Evolutionary conservation across 2,329 filamentous ascomycete species (phyloP), one percentile per base, ranked within the genome.

Genomic region (Akanthomyces lecanii): DNA sequence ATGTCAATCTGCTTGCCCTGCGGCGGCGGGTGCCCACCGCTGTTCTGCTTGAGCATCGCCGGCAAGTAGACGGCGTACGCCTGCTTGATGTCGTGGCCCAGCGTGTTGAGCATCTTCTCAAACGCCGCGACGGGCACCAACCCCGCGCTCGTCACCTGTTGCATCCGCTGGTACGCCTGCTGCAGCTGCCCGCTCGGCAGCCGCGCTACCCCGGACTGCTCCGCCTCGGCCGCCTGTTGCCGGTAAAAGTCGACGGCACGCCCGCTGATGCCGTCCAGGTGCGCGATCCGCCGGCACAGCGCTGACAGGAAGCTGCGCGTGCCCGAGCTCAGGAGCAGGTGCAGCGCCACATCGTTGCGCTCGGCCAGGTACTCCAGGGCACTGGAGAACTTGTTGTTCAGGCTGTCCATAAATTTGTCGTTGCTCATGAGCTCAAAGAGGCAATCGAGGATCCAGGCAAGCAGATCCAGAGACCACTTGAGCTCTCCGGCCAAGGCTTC

Each of bases 401-500:
- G 75, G 4, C 84, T 77, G 47, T 76, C 75, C 69, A 81, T 78
- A 66, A 86, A 85, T 53, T 78, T 77, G 3, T 70, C 70, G 64
- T 86, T 83, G 56, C 81, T 79, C 56, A 82, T 77, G 12, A 88
- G 78, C 47, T 79, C 75, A 65, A 87, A 85, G 2, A 89, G 75
- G 21, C 79, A 79, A 68, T 88, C 84, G n/a, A 79, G 77, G 12
- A 88, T 72, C 84, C 85, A 89, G 2, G 82, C 79, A 52, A 89
- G 74, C 16, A 96, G 79, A 65, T 94, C 89, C 42, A 92, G 80
- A 0, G 85, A 85, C 93, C 93, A 97, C 70, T 85, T 88, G 4
- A 89, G 85, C 61, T 92, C 89, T 25, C 91, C 90, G 5, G 88
- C 83, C 12, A 96, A 78, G 51, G 88, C 85, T 47, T 87, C 85